A percentile compares a stretch with the other conserved stretches of the same genome.
Evolutionary conservation across 129 eudicot species (phyloP).

Genomic region (Chrysanthemum lavandulifolium): DNA sequence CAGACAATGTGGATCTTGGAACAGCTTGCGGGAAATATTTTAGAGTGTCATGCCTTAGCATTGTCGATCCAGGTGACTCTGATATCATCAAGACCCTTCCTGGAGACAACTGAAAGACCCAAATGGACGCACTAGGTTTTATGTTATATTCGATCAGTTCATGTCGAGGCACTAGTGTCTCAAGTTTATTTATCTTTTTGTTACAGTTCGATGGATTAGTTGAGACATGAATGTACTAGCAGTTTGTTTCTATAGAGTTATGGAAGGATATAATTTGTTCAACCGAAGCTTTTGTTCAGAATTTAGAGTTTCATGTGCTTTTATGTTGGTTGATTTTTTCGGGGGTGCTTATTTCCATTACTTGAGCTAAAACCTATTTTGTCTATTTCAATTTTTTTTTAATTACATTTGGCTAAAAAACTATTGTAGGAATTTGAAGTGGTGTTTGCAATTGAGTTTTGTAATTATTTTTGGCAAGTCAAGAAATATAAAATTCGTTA

Average conservation of each 20-base stretch:
- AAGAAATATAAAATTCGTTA: too few relatives aligned
- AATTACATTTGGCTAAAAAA: too few relatives aligned
- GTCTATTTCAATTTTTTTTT: too few relatives aligned
- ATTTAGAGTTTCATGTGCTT: too few relatives aligned
- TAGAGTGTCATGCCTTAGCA: slow-evolving; percentile 72
- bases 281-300: neutral
- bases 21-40: slow-evolving; percentile 64
- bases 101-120: slow-evolving; percentile 44
- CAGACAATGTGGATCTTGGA: slow-evolving; percentile 66
- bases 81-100: slow-evolving; percentile 64
- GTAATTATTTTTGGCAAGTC: too few relatives aligned
- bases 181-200: slow-evolving; percentile 12
- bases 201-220: slow-evolving; percentile 11
- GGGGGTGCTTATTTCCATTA: too few relatives aligned
- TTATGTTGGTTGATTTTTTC: too few relatives aligned
- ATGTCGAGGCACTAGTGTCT: neutral
- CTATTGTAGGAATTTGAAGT: too few relatives aligned
- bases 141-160: neutral
- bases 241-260: slow-evolving; percentile 12
- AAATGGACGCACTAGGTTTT: neutral
- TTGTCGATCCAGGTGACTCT: slow-evolving; percentile 69
- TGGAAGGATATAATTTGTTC: slow-evolving; percentile 7
- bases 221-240: slow-evolving; percentile 12
- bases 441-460: too few relatives aligned
- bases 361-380: too few relatives aligned